These are phyloP conservation scores for Didymella keratinophila DNA, from an alignment of 2,329 filamentous ascomycete species.

Conservation along the genomic window DNA sequence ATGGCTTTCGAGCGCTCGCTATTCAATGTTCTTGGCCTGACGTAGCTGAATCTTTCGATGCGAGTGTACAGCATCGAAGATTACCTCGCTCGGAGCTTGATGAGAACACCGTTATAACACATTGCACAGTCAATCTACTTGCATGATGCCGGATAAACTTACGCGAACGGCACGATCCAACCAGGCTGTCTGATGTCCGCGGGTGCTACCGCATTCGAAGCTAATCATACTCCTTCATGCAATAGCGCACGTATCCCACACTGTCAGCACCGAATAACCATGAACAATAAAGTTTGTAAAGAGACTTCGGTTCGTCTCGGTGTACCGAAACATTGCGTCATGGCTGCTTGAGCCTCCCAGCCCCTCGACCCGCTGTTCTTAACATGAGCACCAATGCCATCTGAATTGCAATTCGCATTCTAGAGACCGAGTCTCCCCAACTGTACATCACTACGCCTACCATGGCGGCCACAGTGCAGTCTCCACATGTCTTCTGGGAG, in stretches of 20 bases:
- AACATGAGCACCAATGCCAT: slow-evolving; percentile 1
- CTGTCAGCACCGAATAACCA: neutral
- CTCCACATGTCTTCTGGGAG: slow-evolving; percentile 12
- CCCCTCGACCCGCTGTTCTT: neutral
- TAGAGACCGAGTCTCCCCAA: neutral
- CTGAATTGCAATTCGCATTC: neutral
- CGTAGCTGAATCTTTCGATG: neutral
- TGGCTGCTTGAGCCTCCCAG: neutral
- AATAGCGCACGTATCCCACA: slow-evolving; percentile 2
- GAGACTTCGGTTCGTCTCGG: neutral
- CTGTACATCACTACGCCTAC: neutral
- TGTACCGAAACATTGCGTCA: slow-evolving; percentile 12
- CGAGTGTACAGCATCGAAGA: neutral
- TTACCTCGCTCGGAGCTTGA: neutral
- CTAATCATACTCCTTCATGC: slow-evolving; percentile 1
- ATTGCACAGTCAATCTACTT: neutral
- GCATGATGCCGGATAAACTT: neutral
- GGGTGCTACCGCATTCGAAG: slow-evolving; percentile 9
- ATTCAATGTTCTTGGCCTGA: neutral
- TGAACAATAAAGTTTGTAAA: slow-evolving; percentile 1
- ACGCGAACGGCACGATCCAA: neutral
- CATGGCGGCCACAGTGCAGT: slow-evolving; percentile 2
- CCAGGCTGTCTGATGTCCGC: neutral
- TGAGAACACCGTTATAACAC: neutral
- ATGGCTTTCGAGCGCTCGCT: neutral